Base-by-base conservation (phyloP, 2,329 filamentous ascomycete species). In the Neofusicoccum parvum region DNA sequence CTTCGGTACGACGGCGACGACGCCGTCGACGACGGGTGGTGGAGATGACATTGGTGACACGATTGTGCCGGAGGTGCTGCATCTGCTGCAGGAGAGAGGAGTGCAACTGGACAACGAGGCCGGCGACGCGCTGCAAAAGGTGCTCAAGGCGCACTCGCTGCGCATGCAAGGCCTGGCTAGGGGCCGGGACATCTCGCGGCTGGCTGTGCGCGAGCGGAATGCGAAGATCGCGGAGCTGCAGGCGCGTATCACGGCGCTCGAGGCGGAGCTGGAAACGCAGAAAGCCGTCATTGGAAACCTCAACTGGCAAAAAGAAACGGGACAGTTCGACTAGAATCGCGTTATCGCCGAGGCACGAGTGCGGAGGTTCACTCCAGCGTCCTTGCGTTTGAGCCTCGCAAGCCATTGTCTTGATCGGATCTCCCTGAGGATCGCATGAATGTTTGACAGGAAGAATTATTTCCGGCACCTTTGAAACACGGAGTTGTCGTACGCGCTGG, bases 181-280 rank as follows among this genome's bases (percentile, higher is more conserved):
- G 67, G 89, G 90, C 0, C 81, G 90, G 2, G 90, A 94, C 67
- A 85, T 89, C 6, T 83, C 86, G 3, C 80, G 91, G n/a, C 75
- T 85, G 9, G 85, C 84, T 3, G 72, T 92, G 39, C 88, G 86
- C 72, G 81, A 83, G 4, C 88, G 88, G 68, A 89, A 94, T 80
- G 77, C 86, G 73, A 79, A 88, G 79, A 80, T 90, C 74, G 77
- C 83, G 75, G 81, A 91, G 76, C 78, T 96, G 78, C 84, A 88
- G 80, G 80, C 91, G 73, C 80, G 89, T 70, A 81, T 96, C 82
- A 77, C 75, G 5, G 79, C 78, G 12, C 73, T 90, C 41, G 84
- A 88, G 72, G 81, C 82, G 14, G 84, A 88, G 72, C 75, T 80
- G 48, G 83, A 87, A 71, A 80, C 85, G 65, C 82, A 85, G 72